Conservation (phyloP, 352 stramenopile species). For the Pythium chondricola region DNA sequence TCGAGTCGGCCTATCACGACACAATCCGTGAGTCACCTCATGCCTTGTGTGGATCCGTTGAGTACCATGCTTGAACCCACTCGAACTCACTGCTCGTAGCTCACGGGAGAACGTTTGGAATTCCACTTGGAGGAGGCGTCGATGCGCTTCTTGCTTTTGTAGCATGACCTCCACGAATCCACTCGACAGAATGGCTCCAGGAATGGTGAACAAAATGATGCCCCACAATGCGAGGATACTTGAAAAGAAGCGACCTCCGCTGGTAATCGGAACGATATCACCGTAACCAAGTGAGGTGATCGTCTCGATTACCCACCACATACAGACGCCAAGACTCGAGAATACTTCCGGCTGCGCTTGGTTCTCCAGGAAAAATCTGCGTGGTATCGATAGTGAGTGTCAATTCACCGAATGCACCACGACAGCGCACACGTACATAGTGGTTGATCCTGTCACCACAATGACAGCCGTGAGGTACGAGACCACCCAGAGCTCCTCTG, state of each 20-base stretch:
- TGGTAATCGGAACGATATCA: conserved; percentile 77
- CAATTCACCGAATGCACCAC: neutral
- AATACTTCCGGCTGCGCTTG: conserved; percentile 65
- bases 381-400: neutral
- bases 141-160: conserved; percentile 56
- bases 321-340: conserved; percentile 65
- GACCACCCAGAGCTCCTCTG: conserved; percentile 70
- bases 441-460: conserved; percentile 77
- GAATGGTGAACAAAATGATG: conserved; percentile 85
- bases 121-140: conserved; percentile 42
- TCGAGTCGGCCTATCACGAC: too few relatives aligned
- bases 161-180: conserved; percentile 84
- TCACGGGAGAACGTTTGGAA: conserved; percentile 50
- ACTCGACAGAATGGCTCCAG: conserved; percentile 68
- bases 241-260: conserved; percentile 58
- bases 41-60: neutral
- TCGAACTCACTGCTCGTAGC: conserved; percentile 41
- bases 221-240: conserved; percentile 73
- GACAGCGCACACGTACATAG: conserved; percentile 40
- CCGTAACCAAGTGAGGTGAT: conserved; percentile 86
- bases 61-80: conserved; percentile 11
- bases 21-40: too few relatives aligned
- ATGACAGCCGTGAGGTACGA: conserved; percentile 77
- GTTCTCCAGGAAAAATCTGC: conserved; percentile 79
- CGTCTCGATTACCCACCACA: conserved; percentile 78